Evolutionary conservation across 768 basidiomycete species (phyloP), one percentile per base, ranked within the genome.

Genomic region (Mycena polygramma): DNA sequence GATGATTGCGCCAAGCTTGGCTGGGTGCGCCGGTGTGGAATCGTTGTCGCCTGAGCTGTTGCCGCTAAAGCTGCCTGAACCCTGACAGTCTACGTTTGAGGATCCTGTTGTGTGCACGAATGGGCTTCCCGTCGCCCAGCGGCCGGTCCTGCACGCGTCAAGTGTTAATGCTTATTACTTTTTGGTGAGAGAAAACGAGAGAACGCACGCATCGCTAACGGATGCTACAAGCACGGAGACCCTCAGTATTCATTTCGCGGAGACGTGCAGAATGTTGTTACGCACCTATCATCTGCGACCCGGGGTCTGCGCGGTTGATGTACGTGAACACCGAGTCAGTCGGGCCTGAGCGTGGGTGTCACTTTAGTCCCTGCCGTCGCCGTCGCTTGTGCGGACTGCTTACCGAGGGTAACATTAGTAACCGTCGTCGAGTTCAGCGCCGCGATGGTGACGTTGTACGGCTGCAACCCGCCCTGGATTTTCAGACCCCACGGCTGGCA

Each of bases 131-230:
- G 64, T 69, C 19, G 82, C 84, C 81, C 83, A 83, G 59, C 78
- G 76, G 9, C 84, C 85, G 30, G 79, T 80, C 24, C 86, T 87
- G 66, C 35, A 30, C 10, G 57, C 19, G 26, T 66, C 36, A 37
- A 62, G 39, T 43, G 37, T 11, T 8, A 22, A 26, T 19, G 13
- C 19, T 30, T 41, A 4, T 4, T 13, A n/a, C n/a, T n/a, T n/a
- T n/a, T n/a, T n/a, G n/a, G n/a, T 30, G 45, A 20, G 4, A 15
- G 17, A 22, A 26, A 15, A 55, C 17, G 10, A n/a, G 35, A 61
- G 11, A 51, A 81, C 88, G 81, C 69, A 88, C 87, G 79, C 73
- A 75, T 87, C 83, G 64, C 78, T 79, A 66, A 84, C 76, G n/a
- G 82, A 75, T 51, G 78, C 86, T 87, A 41, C 15, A 7, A 11